phyloP scores from a whole-genome alignment of 2,329 filamentous ascomycete genomes.

The Exophiala xenobiotica region DNA sequence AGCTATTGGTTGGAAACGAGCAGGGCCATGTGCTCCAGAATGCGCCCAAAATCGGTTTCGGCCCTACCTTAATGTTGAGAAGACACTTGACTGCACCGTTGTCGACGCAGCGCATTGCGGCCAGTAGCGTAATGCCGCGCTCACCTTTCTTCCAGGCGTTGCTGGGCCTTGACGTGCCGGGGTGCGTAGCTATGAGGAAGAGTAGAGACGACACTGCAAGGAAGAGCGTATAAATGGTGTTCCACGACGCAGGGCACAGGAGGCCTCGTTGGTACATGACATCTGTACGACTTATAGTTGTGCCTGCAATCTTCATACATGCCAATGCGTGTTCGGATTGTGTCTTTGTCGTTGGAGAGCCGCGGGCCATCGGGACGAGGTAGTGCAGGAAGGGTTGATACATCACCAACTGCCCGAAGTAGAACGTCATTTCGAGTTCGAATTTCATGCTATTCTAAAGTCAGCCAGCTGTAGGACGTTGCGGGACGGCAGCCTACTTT shows the following conservation, averaged over 20 bases:
- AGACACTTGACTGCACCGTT: constrained; percentile 22
- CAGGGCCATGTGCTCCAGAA: background rate
- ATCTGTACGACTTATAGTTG: constrained; percentile 20
- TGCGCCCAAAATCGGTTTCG: background rate
- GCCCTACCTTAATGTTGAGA: constrained; percentile 17
- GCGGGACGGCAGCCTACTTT: constrained; percentile 1
- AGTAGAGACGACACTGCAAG: constrained; percentile 26
- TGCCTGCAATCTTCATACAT: constrained; percentile 27
- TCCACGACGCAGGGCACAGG: constrained; percentile 19
- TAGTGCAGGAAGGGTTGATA: constrained; percentile 29
- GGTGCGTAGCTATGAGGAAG: constrained; percentile 27
- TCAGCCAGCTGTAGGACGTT: background rate
- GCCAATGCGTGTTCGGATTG: constrained; percentile 42
- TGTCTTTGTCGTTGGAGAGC: constrained; percentile 61
- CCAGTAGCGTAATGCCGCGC: constrained; percentile 22
- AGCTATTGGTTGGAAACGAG: background rate
- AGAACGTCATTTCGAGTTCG: constrained; percentile 23
- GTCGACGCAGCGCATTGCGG: constrained; percentile 21
- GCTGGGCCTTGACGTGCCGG: constrained; percentile 27
- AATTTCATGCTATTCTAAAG: constrained; percentile 13
- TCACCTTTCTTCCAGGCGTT: constrained; percentile 27
- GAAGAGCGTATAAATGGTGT: constrained; percentile 25
- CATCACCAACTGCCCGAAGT: constrained; percentile 22
- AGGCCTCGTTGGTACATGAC: constrained; percentile 21
- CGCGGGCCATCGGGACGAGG: constrained; percentile 59